phyloP scores from a whole-genome alignment of 805 yeast genomes.

The Cyberlindnera japonica region DNA sequence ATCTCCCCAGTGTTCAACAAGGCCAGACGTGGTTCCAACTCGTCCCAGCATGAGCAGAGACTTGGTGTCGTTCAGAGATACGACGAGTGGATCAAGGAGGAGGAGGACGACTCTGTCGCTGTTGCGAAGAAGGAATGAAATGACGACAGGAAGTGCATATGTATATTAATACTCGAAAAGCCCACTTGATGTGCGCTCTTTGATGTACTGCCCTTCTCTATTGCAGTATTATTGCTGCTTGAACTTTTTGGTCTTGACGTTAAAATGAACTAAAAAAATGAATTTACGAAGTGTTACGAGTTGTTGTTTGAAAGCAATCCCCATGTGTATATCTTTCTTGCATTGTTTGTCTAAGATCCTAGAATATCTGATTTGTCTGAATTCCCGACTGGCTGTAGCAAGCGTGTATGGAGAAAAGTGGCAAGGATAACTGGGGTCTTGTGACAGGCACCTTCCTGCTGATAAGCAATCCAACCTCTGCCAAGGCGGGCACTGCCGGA shows the following conservation, averaged over 20 bases:
- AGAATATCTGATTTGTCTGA: background rate
- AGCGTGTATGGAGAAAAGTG: background rate
- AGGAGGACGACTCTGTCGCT: slow-evolving; percentile 12
- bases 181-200: too few relatives aligned
- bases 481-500: too few relatives aligned
- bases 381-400: background rate
- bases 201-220: too few relatives aligned
- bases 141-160: too few relatives aligned
- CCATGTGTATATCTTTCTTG: background rate
- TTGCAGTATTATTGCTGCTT: too few relatives aligned
- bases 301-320: too few relatives aligned
- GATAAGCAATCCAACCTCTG: background rate
- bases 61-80: slow-evolving; percentile 31
- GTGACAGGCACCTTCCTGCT: background rate
- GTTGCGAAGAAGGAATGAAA: too few relatives aligned
- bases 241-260: too few relatives aligned
- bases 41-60: slow-evolving; percentile 40
- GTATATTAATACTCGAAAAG: too few relatives aligned
- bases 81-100: slow-evolving; percentile 19
- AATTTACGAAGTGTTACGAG: background rate
- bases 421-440: background rate
- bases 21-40: slow-evolving; percentile 50
- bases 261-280: background rate
- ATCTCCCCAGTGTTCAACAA: slow-evolving; percentile 44
- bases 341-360: background rate